phyloP scores from a whole-genome alignment of 805 yeast species.

The Monosporozyma unispora region DNA sequence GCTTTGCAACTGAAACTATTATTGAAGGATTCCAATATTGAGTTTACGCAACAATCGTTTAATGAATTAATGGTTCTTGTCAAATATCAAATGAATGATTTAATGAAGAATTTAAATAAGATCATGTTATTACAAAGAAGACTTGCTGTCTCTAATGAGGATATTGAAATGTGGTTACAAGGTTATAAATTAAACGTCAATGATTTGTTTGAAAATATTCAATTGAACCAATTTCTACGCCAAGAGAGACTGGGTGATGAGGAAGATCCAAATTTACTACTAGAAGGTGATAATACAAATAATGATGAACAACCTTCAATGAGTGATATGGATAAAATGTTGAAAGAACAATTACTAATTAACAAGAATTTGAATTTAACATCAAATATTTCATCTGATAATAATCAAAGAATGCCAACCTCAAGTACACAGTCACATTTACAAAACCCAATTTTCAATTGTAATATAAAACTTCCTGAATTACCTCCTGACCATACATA shows the following conservation, averaged over 20 bases:
- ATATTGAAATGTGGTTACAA: conserved; percentile 38
- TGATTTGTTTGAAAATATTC: conserved; percentile 24
- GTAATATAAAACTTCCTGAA: conserved; percentile 67
- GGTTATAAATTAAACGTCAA: conserved; percentile 35
- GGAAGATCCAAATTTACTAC: conserved; percentile 5
- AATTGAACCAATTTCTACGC: background rate
- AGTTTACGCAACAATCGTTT: conserved; percentile 30
- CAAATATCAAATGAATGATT: conserved; percentile 30
- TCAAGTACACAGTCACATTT: background rate
- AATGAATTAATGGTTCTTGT: conserved; percentile 32
- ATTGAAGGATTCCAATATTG: conserved; percentile 20
- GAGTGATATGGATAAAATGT: background rate
- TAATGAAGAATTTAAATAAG: conserved; percentile 38
- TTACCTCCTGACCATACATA: conserved; percentile 94
- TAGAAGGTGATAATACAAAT: background rate
- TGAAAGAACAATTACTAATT: background rate
- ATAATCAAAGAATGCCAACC: background rate
- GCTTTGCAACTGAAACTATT: conserved; percentile 31
- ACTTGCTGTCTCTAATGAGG: conserved; percentile 42
- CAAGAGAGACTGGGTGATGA: background rate
- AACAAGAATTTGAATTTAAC: background rate
- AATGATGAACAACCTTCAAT: background rate
- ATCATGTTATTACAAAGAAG: conserved; percentile 55
- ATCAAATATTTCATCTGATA: background rate
- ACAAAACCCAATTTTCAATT: background rate